Base-by-base conservation (phyloP, 257 asterid genomes). In the Euphrasia confusa region DNA sequence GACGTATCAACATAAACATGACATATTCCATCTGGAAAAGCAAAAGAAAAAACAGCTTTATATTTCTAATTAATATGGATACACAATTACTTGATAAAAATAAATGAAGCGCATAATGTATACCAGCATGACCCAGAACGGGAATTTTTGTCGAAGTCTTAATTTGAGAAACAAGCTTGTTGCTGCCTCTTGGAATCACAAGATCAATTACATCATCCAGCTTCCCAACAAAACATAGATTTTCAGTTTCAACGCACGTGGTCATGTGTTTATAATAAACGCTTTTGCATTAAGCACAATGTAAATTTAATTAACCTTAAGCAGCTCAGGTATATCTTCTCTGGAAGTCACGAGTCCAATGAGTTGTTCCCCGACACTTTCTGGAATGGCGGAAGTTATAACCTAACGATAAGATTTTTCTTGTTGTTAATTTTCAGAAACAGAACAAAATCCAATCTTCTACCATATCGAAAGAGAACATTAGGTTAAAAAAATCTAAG, bases 171-270 rank as follows among this genome's bases (percentile, higher is more conserved):
- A 89, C 93, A 37, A 89, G 90, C 71, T 76, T 74, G 74, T 89
- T 89, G 78, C 96, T 80, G 75, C 96, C 96, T 81, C 96, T 80
- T 7, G 96, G 96, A 50, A 89, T 89, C 58, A 89, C 96, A 59
- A 89, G 95, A 71, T 89, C 96, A 47, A 89, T 89, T 26, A 89
- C 95, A 64, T 84, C 96, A 76, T 89, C 88, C 79, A 89, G 81
- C 96, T 89, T 68, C 14, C 71, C 64, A 66, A 56, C 13, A 70
- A 64, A 35, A 66, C 21, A 66, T 42, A 42, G 68, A 54, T 33
- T 64, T 64, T 76, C 67, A 76, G 54, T 72, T 67, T 71, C 65
- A 28, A 50, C 47, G 54, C 63, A 54, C 62, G 49, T 32, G 42
- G 28, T n/a, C n/a, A 26, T 50, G 63, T 48, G 54, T 58, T 18